phyloP scores from a whole-genome alignment of 768 basidiomycete genomes.

The Hortiboletus flavorubellus region DNA sequence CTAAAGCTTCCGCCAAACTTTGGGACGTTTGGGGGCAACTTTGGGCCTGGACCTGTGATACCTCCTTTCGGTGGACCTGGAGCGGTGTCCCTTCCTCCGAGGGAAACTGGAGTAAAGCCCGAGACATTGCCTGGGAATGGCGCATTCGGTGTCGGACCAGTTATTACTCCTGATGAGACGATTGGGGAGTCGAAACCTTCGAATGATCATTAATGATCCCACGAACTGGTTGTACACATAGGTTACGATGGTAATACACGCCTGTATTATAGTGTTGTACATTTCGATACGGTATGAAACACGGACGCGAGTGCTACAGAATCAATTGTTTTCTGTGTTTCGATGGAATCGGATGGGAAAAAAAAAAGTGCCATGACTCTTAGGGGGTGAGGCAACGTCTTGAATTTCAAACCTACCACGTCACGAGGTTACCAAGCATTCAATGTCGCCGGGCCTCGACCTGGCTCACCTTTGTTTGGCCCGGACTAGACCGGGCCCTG shows the following conservation, averaged over 20 bases:
- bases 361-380: neutral
- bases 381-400: neutral
- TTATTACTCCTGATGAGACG: slow-evolving; percentile 27
- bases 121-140: slow-evolving; percentile 28
- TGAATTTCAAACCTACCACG: slow-evolving; percentile 16
- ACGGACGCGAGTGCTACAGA: neutral
- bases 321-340: neutral
- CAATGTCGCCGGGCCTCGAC: neutral
- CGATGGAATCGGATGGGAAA: neutral
- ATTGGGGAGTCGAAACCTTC: slow-evolving; percentile 16
- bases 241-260: neutral
- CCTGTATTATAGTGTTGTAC: slow-evolving; percentile 4
- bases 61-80: slow-evolving; percentile 18
- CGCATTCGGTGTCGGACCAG: slow-evolving; percentile 27
- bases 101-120: slow-evolving; percentile 19
- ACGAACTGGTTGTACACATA: neutral
- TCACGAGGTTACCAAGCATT: neutral
- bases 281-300: neutral
- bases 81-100: slow-evolving; percentile 16
- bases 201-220: neutral
- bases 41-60: slow-evolving; percentile 24
- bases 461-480: slow-evolving; percentile 16
- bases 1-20: slow-evolving; percentile 6
- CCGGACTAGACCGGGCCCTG: slow-evolving; percentile 1
- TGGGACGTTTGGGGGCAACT: slow-evolving; percentile 19